A percentile compares a stretch with the other conserved stretches of the same genome.
phyloP scores from a whole-genome alignment of 2,329 filamentous ascomycete species.

The Diaporthe sp. region DNA sequence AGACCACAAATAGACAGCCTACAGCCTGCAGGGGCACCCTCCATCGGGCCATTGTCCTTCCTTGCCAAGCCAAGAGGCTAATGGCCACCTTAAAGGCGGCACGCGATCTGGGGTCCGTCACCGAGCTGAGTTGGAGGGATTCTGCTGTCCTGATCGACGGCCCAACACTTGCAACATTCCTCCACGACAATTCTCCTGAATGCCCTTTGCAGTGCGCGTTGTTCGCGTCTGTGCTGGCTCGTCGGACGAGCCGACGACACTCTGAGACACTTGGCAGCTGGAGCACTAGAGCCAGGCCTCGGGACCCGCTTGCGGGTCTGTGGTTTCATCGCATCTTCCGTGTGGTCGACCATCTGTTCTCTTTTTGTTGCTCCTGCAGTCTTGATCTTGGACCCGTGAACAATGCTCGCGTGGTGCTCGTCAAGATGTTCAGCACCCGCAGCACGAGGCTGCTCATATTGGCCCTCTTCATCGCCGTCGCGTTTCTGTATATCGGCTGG shows the following conservation, averaged over 20 bases:
- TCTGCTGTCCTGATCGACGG: neutral
- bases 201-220: neutral
- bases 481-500: conserved; percentile 34
- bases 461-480: conserved; percentile 35
- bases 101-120: neutral
- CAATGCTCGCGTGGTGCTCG: conserved; percentile 26
- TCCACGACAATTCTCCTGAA: neutral
- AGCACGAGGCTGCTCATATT: conserved; percentile 34
- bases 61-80: neutral
- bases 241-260: conserved; percentile 17
- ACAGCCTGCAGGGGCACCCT: neutral
- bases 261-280: conserved; percentile 20
- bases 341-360: neutral
- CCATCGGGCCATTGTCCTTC: neutral
- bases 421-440: conserved; percentile 38
- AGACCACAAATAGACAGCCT: neutral
- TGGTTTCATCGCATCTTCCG: conserved; percentile 4
- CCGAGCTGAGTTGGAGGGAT: neutral
- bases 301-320: conserved; percentile 12
- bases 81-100: neutral
- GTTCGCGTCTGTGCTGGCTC: conserved; percentile 11
- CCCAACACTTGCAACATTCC: neutral
- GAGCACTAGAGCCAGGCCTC: neutral
- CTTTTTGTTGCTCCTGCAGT: neutral
- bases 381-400: neutral